Evolutionary conservation across 1,139 yeast species (phyloP), one percentile per base, ranked within the genome.

Genomic region (Suhomyces chickasaworum): DNA sequence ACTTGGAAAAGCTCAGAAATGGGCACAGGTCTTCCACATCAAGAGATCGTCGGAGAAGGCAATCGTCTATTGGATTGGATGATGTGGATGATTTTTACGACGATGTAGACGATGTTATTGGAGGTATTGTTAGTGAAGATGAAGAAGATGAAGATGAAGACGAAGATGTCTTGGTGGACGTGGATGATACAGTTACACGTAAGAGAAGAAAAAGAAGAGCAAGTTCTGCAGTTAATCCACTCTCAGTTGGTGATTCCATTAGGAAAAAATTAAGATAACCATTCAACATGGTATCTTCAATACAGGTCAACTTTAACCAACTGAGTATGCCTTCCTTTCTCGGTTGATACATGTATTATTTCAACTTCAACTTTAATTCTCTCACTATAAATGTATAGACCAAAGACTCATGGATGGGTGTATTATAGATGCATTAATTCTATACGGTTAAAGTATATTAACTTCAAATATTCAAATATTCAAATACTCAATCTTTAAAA

Each of bases 31-130:
- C 72, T 2, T 61, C 71, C 44, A 57, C 64, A 10, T 63, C 69
- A 3, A 58, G 70, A 37, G 64, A 61, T 41, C 46, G 73, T 51
- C 64, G 72, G 48, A 58, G 73, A 48, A 60, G 78, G 45, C 75
- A 69, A 50, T 65, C 72, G 15, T 69, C 74, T 39, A 65, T 74
- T 34, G 78, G 78, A 2, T 61, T 74, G 42, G 78, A 70, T 46
- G 79, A 73, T 51, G 77, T 70, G n/a, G 77, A 73, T 50, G 78
- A 73, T 49, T 71, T 73, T 54, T 73, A 73, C 53, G 70, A 67
- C 41, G 73, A 66, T 41, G 68, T 60, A 30, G 71, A 65, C 42
- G 67, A 64, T 20, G 71, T 67, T 25, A 70, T 72, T 52, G 75
- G 69, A 22, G 74, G 65, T 15, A 69, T 69, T 31, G 68, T 64